Conservation (phyloP, 495 filamentous ascomycete genomes). For the Penicillium waksmanii region DNA sequence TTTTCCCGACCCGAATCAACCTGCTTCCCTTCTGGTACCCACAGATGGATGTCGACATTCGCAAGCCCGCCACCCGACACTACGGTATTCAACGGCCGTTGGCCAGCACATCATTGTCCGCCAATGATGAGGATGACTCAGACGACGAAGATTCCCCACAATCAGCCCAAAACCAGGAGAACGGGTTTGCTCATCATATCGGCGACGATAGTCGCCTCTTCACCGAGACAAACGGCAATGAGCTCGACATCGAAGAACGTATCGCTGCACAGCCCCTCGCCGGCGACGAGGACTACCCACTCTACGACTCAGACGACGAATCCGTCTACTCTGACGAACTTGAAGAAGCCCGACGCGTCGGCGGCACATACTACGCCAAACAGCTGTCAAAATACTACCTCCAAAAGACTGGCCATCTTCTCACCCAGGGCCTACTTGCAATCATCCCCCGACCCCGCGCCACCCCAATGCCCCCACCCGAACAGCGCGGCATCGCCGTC, state of each 20-base stretch:
- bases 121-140: constrained; percentile 71
- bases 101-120: constrained; percentile 72
- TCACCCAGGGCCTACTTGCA: constrained; percentile 49
- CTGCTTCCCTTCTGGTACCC: constrained; percentile 97
- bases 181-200: constrained; percentile 20
- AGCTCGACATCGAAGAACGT: constrained; percentile 77
- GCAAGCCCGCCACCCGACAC: constrained; percentile 81
- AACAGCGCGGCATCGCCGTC: constrained; percentile 49
- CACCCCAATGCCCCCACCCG: constrained; percentile 59
- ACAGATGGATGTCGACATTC: constrained; percentile 97
- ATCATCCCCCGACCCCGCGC: constrained; percentile 63
- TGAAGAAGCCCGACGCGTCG: constrained; percentile 72
- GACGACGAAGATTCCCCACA: constrained; percentile 58
- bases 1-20: constrained; percentile 86
- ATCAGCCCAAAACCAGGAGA: constrained; percentile 7
- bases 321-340: constrained; percentile 66
- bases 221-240: constrained; percentile 48
- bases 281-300: constrained; percentile 70
- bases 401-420: constrained; percentile 39
- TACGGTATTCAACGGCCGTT: constrained; percentile 86
- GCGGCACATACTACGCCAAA: constrained; percentile 70
- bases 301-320: constrained; percentile 94
- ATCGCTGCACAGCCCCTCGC: constrained; percentile 62
- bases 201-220: constrained; percentile 37
- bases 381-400: constrained; percentile 55